Conservation (phyloP, 208 protist species). For the Crithidia bombi region DNA sequence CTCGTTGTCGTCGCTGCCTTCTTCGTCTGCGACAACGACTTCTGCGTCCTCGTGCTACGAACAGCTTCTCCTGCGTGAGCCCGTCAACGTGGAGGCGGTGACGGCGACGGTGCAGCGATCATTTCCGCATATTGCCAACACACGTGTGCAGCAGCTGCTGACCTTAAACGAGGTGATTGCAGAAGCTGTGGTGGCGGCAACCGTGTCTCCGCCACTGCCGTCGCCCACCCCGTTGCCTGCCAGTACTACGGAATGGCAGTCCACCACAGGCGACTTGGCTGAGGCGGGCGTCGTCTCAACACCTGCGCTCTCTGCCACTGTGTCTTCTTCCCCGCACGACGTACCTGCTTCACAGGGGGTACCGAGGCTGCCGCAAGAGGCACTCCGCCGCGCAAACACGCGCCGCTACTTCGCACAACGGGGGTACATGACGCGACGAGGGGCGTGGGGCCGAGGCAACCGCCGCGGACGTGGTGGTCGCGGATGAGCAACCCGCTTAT, state of each 20-base stretch:
- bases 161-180: conserved; percentile 59
- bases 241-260: neutral
- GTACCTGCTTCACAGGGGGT: neutral
- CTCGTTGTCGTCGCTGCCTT: too few relatives aligned
- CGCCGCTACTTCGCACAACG: conserved; percentile 44
- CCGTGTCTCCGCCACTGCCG: conserved; percentile 8
- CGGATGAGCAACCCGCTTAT: neutral
- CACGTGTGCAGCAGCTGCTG: conserved; percentile 61
- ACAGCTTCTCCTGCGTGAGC: conserved; percentile 66
- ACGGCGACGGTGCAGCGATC: conserved; percentile 43
- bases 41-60: conserved; percentile 40
- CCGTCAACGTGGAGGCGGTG: conserved; percentile 49
- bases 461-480: conserved; percentile 26
- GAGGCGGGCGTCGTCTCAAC: neutral
- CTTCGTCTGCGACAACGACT: neutral
- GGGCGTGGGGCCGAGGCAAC: conserved; percentile 17
- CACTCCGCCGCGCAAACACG: conserved; percentile 42
- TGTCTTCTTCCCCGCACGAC: neutral
- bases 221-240: neutral
- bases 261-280: neutral
- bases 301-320: neutral
- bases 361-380: conserved; percentile 27
- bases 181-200: conserved; percentile 18
- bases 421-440: conserved; percentile 31
- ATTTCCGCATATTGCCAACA: conserved; percentile 61